A percentile compares a stretch with the other conserved stretches of the same genome.
Evolutionary conservation across 257 asterid species (phyloP).

Genomic region (Hygrophila difformis): DNA sequence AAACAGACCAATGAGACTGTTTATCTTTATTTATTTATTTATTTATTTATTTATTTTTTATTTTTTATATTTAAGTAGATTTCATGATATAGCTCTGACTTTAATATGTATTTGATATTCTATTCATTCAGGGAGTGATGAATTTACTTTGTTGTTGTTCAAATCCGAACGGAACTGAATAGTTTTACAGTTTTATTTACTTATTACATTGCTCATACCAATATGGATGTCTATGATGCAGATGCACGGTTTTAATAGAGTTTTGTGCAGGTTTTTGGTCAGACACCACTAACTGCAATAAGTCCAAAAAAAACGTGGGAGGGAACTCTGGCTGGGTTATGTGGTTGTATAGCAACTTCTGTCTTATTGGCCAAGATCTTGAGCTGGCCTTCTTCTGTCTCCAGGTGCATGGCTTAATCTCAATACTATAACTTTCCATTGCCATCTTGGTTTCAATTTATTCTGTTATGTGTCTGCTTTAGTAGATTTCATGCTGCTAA

Average conservation of each 20-base stretch:
- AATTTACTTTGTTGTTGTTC: background rate
- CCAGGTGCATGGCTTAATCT: conserved; percentile 34
- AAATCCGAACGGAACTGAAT: conserved; percentile 10
- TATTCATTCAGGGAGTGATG: too few species aligned
- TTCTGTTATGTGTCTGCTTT: background rate
- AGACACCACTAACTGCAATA: conserved; percentile 75
- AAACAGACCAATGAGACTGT: conserved; percentile 1
- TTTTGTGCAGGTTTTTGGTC: conserved; percentile 76
- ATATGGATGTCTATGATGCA: conserved; percentile 6
- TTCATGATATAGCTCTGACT: too few species aligned
- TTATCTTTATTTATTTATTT: background rate
- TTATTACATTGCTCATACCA: conserved; percentile 2
- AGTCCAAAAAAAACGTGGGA: conserved; percentile 99
- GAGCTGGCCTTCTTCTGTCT: conserved; percentile 68
- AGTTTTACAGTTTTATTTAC: background rate
- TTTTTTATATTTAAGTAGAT: too few species aligned
- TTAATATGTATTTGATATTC: too few species aligned
- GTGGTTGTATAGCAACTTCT: conserved; percentile 77
- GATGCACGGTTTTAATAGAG: conserved; percentile 15
- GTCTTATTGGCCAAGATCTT: conserved; percentile 58
- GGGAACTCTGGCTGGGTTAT: conserved; percentile 79
- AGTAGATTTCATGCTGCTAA: conserved; percentile 11
- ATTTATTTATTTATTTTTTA: too few species aligned
- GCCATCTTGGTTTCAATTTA: background rate
- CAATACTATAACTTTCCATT: background rate